Evolutionary conservation across 306 rosid species (phyloP).

Genomic region (Vicia sativa): DNA sequence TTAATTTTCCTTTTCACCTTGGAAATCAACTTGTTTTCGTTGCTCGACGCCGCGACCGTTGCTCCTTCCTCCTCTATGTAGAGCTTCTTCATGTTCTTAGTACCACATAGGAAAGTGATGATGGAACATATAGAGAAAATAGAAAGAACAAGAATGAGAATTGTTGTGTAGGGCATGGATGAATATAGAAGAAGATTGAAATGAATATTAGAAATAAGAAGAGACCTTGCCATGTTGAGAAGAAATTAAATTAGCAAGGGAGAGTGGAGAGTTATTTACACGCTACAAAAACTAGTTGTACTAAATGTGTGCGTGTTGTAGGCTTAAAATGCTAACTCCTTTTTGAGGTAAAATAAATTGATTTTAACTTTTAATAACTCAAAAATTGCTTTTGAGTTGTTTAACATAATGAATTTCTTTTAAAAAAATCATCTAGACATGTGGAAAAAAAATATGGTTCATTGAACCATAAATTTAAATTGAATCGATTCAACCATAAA

Average conservation of each 20-base stretch:
- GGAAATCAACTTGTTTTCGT: conserved; percentile 35
- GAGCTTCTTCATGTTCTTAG: conserved; percentile 42
- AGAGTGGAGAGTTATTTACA: not conserved
- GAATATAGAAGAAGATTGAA: conserved; percentile 34
- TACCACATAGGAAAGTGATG: conserved; percentile 45
- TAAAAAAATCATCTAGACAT: no score
- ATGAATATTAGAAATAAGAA: conserved; percentile 17
- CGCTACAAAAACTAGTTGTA: not conserved
- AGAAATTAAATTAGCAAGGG: not conserved
- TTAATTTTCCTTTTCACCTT: conserved; percentile 49
- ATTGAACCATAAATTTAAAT: no score
- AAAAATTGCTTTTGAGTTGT: not conserved
- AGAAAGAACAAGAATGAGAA: conserved; percentile 29
- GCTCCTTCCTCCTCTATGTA: not conserved
- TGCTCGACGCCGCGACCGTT: not conserved
- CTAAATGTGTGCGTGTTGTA: conserved; percentile 2
- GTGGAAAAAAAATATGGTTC: no score
- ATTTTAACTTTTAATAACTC: not conserved
- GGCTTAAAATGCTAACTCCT: not conserved
- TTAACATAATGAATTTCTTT: no score
- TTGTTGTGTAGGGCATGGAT: conserved; percentile 17
- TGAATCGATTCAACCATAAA: no score
- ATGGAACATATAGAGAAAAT: conserved; percentile 38
- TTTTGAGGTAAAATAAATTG: not conserved
- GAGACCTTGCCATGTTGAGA: conserved; percentile 47